Percentiles rank a stretch among this genome's conserved stretches.
Evolutionary conservation across 345 rosid species (phyloP).

Genomic region (Draba incana): DNA sequence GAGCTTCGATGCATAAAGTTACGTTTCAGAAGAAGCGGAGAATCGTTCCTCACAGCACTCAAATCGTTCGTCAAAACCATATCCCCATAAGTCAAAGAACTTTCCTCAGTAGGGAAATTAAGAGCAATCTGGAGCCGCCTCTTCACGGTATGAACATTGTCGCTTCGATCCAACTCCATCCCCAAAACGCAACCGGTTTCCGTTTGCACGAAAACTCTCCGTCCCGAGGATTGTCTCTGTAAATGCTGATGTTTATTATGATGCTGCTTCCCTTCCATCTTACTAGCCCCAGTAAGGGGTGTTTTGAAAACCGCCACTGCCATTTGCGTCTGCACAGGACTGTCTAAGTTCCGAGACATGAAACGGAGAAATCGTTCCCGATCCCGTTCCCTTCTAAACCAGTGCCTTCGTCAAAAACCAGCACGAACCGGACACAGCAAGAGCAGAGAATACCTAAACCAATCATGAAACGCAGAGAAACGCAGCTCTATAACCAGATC

Average conservation of each 20-base stretch:
- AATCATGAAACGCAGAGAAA: constrained; percentile 54
- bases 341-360: constrained; percentile 88
- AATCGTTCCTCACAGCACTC: constrained; percentile 83
- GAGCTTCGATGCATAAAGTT: constrained; percentile 86
- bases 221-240: constrained; percentile 60
- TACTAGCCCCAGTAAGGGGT: constrained; percentile 58
- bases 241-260: constrained; percentile 32
- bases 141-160: constrained; percentile 91
- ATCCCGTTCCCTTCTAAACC: constrained; percentile 56
- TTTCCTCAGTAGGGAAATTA: constrained; percentile 79
- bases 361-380: constrained; percentile 49
- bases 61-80: constrained; percentile 84
- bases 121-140: constrained; percentile 93
- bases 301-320: constrained; percentile 83
- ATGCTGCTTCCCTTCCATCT: constrained; percentile 63
- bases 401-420: constrained; percentile 51
- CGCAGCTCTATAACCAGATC: constrained; percentile 4
- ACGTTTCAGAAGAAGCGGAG: constrained; percentile 84
- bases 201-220: constrained; percentile 95
- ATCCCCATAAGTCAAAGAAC: constrained; percentile 85
- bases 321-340: constrained; percentile 98
- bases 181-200: constrained; percentile 97
- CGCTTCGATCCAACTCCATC: constrained; percentile 97
- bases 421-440: constrained; percentile 30
- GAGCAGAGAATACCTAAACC: constrained; percentile 30